Evolutionary conservation across 164 flowering plant genomes (phyloP), one percentile per base, ranked within the genome.

Genomic region (Amborella trichopoda): DNA sequence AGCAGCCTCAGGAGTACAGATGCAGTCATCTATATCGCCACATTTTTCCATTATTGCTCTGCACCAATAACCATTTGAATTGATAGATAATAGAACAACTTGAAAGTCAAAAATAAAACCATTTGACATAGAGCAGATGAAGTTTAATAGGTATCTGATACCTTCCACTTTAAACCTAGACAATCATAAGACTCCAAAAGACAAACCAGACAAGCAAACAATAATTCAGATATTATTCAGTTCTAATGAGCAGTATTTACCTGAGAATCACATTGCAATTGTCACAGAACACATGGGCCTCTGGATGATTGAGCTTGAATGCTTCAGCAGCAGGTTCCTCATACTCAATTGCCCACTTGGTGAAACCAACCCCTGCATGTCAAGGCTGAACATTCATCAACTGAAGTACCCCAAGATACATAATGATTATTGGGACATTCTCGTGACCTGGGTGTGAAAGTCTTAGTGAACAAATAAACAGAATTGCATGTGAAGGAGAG

Each of bases 341-440:
- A 53, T 87, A 91, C 67, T 91, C 98, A 50, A 91, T 91, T 22
- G 98, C 96, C 99, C 99, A 91, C 53, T 91, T 87, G 19, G 96
- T 91, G 26, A 26, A 1, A 23, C 83, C 63, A 6, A 53, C 83
- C 45, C 98, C 98, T 90, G 75, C 21, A 61, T 40, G 20, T 17
- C n/a, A n/a, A n/a, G n/a, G n/a, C n/a, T 28, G 1, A 19, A 2
- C 20, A 16, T 22, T 13, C 28, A n/a, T n/a, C n/a, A n/a, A n/a
- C n/a, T n/a, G n/a, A n/a, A n/a, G n/a, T n/a, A n/a, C n/a, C n/a
- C n/a, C n/a, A n/a, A n/a, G n/a, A n/a, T n/a, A n/a, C n/a, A n/a
- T n/a, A n/a, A n/a, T n/a, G n/a, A n/a, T n/a, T n/a, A n/a, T n/a
- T n/a, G n/a, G n/a, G n/a, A n/a, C n/a, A n/a, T n/a, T n/a, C n/a